Base-by-base conservation (phyloP, 2,329 filamentous ascomycete species). In the Emergomyces pasteurianus region DNA sequence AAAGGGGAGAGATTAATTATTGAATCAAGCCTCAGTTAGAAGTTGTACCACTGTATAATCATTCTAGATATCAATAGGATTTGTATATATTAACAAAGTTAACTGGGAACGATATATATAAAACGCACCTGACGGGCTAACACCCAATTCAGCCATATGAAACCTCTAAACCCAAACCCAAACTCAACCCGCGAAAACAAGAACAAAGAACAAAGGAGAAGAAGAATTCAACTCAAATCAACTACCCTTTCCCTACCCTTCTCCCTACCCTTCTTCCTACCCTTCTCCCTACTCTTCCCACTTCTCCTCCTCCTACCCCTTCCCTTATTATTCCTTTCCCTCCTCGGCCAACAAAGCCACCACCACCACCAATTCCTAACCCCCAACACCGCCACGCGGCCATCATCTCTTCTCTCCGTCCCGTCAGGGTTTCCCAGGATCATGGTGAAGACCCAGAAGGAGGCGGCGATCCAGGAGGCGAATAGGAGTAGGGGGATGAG, bases 381-480 rank as follows among this genome's bases (percentile, higher is more conserved):
- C 3, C 78, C 79, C 2, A 86, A 71, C 3, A 86, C 83, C 14
- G 82, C 81, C 26, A 82, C 81, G 59, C 79, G 76, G 14, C 84
- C 84, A 65, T 86, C 84, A 63, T 86, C 84, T 64, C 80, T 79
- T 31, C 80, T 79, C 66, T 83, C 81, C 36, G 79, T 80, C 47
- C 81, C 81, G 60, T 83, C 82, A 36, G 84, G 84, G 70, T 86
- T 84, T 4, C 84, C 84, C 56, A 86, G 73, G 12, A 86, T 81
- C 66, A 79, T 79, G 28, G 81, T 78, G 67, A 83, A 84, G 58
- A 84, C 73, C 84, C 83, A 86, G 73, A 86, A 86, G 23, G 77
- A 80, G 0, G 81, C 83, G 0, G 82, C 78, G 0, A 81, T 79
- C 83, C 83, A 86, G 6, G 80, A 78, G 1, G 80, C 79, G 16